These are phyloP conservation scores for Lavandula angustifolia DNA, from an alignment of 257 asterid genomes.

Conservation along the genomic window DNA sequence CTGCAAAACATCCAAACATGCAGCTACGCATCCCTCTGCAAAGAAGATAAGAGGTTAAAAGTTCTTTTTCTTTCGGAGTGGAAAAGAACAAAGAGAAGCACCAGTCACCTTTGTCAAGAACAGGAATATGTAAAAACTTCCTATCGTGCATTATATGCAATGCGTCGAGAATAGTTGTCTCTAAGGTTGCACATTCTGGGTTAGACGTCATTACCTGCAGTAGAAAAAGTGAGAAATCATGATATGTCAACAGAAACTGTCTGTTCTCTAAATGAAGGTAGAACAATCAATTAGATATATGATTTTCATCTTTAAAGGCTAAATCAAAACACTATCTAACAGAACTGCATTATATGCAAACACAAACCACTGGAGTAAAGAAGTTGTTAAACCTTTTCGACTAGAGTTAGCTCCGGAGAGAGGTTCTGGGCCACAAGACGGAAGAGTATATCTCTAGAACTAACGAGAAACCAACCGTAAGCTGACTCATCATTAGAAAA, in stretches of 20 bases:
- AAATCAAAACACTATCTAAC: not conserved
- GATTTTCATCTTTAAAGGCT: not conserved
- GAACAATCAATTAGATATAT: conserved; percentile 17
- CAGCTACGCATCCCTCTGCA: conserved; percentile 73
- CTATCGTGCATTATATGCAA: conserved; percentile 94
- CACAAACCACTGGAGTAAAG: conserved; percentile 25
- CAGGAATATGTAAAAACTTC: conserved; percentile 86
- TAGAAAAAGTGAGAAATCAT: conserved; percentile 24
- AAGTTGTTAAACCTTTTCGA: conserved; percentile 70
- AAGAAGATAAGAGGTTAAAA: conserved; percentile 26
- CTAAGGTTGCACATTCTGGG: conserved; percentile 84
- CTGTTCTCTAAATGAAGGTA: conserved; percentile 13
- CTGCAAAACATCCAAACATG: conserved; percentile 89
- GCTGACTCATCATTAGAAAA: conserved; percentile 7
- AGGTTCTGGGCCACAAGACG: conserved; percentile 88
- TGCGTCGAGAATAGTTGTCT: conserved; percentile 85
- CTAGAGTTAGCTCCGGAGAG: conserved; percentile 82
- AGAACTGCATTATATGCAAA: not conserved
- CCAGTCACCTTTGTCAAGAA: conserved; percentile 72
- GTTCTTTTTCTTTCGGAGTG: not conserved
- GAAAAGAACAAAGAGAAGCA: conserved; percentile 23
- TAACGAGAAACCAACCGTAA: conserved; percentile 42
- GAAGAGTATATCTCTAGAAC: conserved; percentile 88
- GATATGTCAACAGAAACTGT: conserved; percentile 29
- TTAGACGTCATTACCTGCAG: conserved; percentile 84